Conservation (phyloP, 2,329 filamentous ascomycete genomes). For the Phialophora verrucosa region DNA sequence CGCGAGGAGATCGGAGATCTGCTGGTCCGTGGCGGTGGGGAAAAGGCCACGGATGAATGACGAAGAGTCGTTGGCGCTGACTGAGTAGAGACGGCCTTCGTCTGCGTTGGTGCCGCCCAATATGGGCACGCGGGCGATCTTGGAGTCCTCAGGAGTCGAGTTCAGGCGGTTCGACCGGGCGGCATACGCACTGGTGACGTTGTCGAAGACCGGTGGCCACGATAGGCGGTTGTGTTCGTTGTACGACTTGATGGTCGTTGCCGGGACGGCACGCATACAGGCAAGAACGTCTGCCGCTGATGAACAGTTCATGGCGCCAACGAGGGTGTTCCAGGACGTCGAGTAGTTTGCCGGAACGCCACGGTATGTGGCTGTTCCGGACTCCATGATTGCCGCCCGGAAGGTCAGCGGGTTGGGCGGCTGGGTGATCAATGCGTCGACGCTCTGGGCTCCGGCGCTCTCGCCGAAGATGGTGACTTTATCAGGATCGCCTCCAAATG, state of each 20-base stretch:
- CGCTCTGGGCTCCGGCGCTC: slow-evolving; percentile 40
- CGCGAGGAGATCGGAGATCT: slow-evolving; percentile 20
- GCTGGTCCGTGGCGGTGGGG: slow-evolving; percentile 20
- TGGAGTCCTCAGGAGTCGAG: slow-evolving; percentile 32
- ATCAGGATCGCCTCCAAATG: slow-evolving; percentile 44
- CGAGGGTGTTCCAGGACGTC: slow-evolving; percentile 30
- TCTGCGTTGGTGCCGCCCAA: slow-evolving; percentile 53
- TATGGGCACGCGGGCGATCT: slow-evolving; percentile 48
- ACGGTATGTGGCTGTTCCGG: slow-evolving; percentile 22
- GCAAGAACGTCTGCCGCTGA: slow-evolving; percentile 12
- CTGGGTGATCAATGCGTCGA: slow-evolving; percentile 35
- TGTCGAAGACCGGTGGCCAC: slow-evolving; percentile 34
- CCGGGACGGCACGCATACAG: slow-evolving; percentile 33
- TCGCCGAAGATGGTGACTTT: slow-evolving; percentile 48
- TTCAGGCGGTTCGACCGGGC: slow-evolving; percentile 47
- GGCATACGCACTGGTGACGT: slow-evolving; percentile 40
- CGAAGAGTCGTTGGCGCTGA: slow-evolving; percentile 16
- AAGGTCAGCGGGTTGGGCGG: slow-evolving; percentile 38
- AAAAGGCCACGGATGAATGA: slow-evolving; percentile 14
- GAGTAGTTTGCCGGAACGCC: neutral
- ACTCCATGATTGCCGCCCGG: slow-evolving; percentile 41
- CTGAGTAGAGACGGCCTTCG: slow-evolving; percentile 44
- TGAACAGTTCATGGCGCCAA: slow-evolving; percentile 26
- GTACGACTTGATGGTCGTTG: slow-evolving; percentile 44
- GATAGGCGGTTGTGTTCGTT: slow-evolving; percentile 10